Base-by-base conservation (phyloP, 2,329 filamentous ascomycete genomes). In the Sporothrix protearum region DNA sequence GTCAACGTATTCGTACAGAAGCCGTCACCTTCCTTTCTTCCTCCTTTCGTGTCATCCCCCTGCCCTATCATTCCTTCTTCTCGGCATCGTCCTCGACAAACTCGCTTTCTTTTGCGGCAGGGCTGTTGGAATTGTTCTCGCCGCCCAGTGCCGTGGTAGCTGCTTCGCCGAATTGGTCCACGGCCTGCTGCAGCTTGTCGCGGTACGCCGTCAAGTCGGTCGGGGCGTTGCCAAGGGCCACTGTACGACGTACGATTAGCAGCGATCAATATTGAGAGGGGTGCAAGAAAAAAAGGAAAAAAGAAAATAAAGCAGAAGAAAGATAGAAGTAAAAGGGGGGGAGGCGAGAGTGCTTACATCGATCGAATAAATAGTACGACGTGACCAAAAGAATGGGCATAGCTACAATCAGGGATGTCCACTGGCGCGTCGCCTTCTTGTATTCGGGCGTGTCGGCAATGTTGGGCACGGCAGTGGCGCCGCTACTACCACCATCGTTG, bases 371-470 rank as follows among this genome's bases (percentile, higher is more conserved):
- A 68, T 82, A 83, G 73, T 86, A 88, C 28, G 86, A 87, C 33
- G 85, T 86, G 67, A 88, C 85, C 16, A 88, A 73, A 4, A 87
- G 75, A 42, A 88, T 83, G 1, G 86, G 86, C 78, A 87, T 75
- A 30, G 84, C 85, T 70, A 88, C 82, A 74, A 88, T 84, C 8
- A 82, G 73, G 28, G 80, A 78, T 2, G 81, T 78, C 80, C 84
- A 87, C 75, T 81, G 83, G 72, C 83, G 77, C 70, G 82, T 80
- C 39, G 83, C 81, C 49, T 76, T 75, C 70, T 83, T 82, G 76
- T 85, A 86, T 57, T 82, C 81, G 49, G 80, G 77, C 71, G 80
- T 82, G 28, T 77, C 77, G 66, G 81, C 78, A 61, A 79, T 72
- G 36, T 73, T 75, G 42, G 75, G 77, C 30, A 67, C 73, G 3